Evolutionary conservation across 805 yeast species (phyloP).

Genomic region (Kuraishia hungarica): DNA sequence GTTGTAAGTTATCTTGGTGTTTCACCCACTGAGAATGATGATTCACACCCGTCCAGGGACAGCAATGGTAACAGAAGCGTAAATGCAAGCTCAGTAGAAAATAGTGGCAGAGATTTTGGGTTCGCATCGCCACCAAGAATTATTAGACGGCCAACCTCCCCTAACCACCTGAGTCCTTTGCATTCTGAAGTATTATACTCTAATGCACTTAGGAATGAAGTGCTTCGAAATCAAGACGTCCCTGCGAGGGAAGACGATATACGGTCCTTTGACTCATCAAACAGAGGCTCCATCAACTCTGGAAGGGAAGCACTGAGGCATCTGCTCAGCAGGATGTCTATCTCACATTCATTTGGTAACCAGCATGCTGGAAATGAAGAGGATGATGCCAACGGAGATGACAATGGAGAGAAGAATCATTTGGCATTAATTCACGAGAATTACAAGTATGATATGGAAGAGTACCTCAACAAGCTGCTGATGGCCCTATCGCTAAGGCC

Average conservation of each 20-base stretch:
- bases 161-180: neutral
- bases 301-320: neutral
- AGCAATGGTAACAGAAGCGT: neutral
- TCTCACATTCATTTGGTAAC: neutral
- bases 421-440: conserved; percentile 14
- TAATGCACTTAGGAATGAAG: neutral
- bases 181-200: neutral
- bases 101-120: neutral
- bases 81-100: neutral
- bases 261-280: neutral
- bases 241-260: neutral
- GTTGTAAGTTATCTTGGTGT: neutral
- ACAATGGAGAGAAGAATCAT: neutral
- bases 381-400: neutral
- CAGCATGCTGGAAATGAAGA: neutral
- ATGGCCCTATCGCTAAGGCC: conserved; percentile 58
- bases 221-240: neutral
- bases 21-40: neutral
- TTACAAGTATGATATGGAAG: conserved; percentile 43
- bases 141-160: neutral
- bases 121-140: neutral
- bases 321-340: neutral
- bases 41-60: neutral
- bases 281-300: neutral
- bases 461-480: conserved; percentile 58